Conservation (phyloP, 2,329 filamentous ascomycete genomes). For the Talaromyces sp. region DNA sequence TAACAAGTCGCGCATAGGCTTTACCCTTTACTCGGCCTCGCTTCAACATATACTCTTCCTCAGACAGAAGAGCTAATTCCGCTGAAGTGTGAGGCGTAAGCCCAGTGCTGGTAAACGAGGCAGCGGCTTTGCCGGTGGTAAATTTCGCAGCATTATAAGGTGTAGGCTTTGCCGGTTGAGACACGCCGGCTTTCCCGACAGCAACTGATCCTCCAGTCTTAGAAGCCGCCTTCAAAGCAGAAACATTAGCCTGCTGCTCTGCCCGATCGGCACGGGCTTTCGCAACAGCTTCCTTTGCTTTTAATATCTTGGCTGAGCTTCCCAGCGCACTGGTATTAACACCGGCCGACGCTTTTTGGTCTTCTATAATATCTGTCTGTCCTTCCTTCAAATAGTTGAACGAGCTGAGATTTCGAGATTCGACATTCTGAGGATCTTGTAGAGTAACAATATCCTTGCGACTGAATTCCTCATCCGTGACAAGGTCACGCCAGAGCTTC, state of each 20-base stretch:
- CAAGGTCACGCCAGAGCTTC: constrained; percentile 91
- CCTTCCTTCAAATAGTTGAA: constrained; percentile 92
- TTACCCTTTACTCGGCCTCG: constrained; percentile 85
- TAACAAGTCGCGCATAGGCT: constrained; percentile 88
- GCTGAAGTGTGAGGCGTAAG: constrained; percentile 88
- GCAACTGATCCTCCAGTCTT: constrained; percentile 21
- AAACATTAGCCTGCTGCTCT: constrained; percentile 61
- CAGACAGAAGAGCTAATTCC: constrained; percentile 81
- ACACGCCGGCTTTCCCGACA: constrained; percentile 26
- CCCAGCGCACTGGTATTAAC: constrained; percentile 83
- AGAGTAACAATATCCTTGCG: constrained; percentile 93
- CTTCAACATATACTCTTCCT: constrained; percentile 96
- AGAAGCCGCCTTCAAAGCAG: constrained; percentile 34
- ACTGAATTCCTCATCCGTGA: constrained; percentile 83
- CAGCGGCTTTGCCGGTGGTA: constrained; percentile 87
- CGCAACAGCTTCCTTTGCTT: constrained; percentile 91
- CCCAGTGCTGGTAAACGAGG: constrained; percentile 93
- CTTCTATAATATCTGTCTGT: constrained; percentile 66
- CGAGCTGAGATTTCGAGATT: constrained; percentile 76
- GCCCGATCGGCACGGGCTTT: constrained; percentile 77
- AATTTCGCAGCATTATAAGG: constrained; percentile 86
- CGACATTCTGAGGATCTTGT: constrained; percentile 91
- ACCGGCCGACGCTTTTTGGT: constrained; percentile 63
- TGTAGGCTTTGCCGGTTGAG: constrained; percentile 37
- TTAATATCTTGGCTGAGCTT: constrained; percentile 77